Conservation (phyloP, 2,329 filamentous ascomycete species). For the Calonectria pseudoturangicola region DNA sequence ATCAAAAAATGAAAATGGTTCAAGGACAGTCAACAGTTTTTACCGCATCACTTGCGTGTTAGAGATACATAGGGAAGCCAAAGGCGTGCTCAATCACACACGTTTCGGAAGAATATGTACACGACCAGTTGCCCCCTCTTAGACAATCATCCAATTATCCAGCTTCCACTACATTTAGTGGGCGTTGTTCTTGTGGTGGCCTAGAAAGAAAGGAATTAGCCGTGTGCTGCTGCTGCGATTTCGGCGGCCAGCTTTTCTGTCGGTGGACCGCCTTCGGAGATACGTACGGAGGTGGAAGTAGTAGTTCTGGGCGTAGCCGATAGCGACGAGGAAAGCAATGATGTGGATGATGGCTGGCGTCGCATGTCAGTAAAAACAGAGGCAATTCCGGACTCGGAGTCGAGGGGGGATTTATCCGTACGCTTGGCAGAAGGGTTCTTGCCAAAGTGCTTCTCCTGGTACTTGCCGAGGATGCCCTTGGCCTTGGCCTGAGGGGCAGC, state of each 20-base stretch:
- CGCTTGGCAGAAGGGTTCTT: conserved; percentile 92
- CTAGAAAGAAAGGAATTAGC: conserved; percentile 67
- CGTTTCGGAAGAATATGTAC: conserved; percentile 64
- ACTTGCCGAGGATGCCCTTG: conserved; percentile 89
- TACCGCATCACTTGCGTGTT: conserved; percentile 54
- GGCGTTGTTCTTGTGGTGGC: conserved; percentile 99
- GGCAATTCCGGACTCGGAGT: conserved; percentile 5
- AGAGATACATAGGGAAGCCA: conserved; percentile 60
- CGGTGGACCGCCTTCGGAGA: conserved; percentile 14
- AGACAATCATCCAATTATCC: conserved; percentile 51
- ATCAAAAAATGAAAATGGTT: not conserved
- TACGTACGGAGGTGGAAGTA: conserved; percentile 99
- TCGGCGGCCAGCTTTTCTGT: conserved; percentile 11
- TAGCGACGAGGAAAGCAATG: conserved; percentile 83
- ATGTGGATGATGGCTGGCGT: conserved; percentile 88
- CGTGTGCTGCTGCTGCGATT: conserved; percentile 20
- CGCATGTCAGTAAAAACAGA: conserved; percentile 42
- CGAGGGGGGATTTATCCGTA: conserved; percentile 69
- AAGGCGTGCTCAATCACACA: conserved; percentile 61
- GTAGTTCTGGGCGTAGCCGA: conserved; percentile 99
- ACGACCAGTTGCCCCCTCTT: conserved; percentile 57
- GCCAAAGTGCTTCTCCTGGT: conserved; percentile 95
- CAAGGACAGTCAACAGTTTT: conserved; percentile 17
- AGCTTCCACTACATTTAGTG: conserved; percentile 77
- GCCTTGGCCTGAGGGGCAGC: conserved; percentile 88